Conservation (phyloP, 2,329 filamentous ascomycete genomes). For the Microdochium nivale region DNA sequence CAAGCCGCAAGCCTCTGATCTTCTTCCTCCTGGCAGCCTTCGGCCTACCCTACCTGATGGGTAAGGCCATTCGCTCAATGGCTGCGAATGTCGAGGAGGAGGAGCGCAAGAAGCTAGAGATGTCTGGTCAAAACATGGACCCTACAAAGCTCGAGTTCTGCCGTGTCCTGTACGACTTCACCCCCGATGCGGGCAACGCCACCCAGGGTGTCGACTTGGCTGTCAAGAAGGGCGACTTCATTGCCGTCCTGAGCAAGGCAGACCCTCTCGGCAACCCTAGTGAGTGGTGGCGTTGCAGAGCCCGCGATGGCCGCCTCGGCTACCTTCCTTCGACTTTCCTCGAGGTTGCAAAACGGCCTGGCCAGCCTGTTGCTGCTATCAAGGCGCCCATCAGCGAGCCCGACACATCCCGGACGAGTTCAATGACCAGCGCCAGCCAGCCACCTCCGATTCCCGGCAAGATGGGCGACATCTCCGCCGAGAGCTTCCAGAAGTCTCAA, state of each 20-base stretch:
- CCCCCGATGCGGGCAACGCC: conserved; percentile 58
- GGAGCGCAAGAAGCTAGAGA: conserved; percentile 51
- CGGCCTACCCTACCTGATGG: conserved; percentile 92
- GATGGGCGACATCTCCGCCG: conserved; percentile 42
- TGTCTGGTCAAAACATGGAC: conserved; percentile 56
- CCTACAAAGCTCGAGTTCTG: conserved; percentile 94
- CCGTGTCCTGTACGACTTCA: conserved; percentile 88
- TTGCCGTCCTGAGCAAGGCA: conserved; percentile 85
- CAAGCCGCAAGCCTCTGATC: conserved; percentile 89
- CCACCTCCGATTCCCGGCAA: conserved; percentile 31
- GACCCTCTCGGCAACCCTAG: conserved; percentile 87
- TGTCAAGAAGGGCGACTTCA: conserved; percentile 90
- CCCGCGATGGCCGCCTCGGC: conserved; percentile 80
- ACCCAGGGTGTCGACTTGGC: conserved; percentile 74
- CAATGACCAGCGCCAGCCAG: conserved; percentile 35
- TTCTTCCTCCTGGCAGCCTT: conserved; percentile 95
- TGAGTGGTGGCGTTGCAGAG: conserved; percentile 95
- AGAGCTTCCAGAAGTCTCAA: conserved; percentile 49
- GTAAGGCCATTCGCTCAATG: conserved; percentile 82
- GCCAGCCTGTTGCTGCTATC: conserved; percentile 41
- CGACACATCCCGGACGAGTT: conserved; percentile 34
- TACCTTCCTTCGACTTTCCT: conserved; percentile 90
- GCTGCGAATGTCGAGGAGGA: conserved; percentile 81
- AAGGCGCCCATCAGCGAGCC: conserved; percentile 36
- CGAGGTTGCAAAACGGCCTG: conserved; percentile 57